A percentile compares a stretch with the other conserved stretches of the same genome.
phyloP scores from a whole-genome alignment of 495 filamentous ascomycete genomes.

The Annulohypoxylon maeteangense region DNA sequence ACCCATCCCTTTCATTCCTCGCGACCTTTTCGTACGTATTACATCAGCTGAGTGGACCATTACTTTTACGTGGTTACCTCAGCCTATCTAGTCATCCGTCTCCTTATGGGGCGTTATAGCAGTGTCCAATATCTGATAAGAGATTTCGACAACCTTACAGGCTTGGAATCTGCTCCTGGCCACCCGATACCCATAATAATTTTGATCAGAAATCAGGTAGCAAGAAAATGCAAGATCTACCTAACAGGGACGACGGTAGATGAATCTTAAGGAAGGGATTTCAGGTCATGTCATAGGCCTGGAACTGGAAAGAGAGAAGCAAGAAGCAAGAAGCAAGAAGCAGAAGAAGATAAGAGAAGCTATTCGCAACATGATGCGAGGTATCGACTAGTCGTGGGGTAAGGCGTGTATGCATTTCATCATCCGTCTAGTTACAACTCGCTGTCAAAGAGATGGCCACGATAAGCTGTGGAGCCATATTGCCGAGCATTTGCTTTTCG shows the following conservation, averaged over 20 bases:
- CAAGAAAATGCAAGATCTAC: conserved; percentile 22
- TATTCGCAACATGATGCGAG: conserved; percentile 23
- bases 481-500: conserved; percentile 12
- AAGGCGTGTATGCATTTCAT: conserved; percentile 10
- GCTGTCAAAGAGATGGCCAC: conserved; percentile 2
- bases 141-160: conserved; percentile 7
- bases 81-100: conserved; percentile 22
- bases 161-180: conserved; percentile 7
- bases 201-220: conserved; percentile 10
- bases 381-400: conserved; percentile 10
- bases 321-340: conserved; percentile 4
- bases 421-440: conserved; percentile 17
- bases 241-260: conserved; percentile 17
- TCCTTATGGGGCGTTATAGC: conserved; percentile 19
- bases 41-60: conserved; percentile 20
- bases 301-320: conserved; percentile 10
- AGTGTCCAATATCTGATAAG: conserved; percentile 10
- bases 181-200: conserved; percentile 4
- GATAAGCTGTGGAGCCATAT: background rate
- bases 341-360: conserved; percentile 3
- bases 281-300: background rate
- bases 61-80: conserved; percentile 21
- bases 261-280: conserved; percentile 2
- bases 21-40: conserved; percentile 18
- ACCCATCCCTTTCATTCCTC: conserved; percentile 10